phyloP scores from a whole-genome alignment of 441 rosid genomes.

The Populus hybrid region DNA sequence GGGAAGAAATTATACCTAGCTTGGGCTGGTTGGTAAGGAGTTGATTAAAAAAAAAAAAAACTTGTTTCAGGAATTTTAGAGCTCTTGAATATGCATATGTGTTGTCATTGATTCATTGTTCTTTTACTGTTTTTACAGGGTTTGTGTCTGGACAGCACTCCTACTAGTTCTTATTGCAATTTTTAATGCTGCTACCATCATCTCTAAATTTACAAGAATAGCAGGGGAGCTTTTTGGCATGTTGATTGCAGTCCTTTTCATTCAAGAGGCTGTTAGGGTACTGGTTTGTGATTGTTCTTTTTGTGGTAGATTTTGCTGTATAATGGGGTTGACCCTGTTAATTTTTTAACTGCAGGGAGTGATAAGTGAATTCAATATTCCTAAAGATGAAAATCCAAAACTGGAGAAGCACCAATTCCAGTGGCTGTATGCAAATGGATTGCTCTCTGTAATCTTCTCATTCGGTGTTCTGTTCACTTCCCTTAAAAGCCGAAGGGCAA shows the following conservation, averaged over 20 bases:
- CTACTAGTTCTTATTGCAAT: conserved; percentile 63
- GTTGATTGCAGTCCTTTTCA: conserved; percentile 78
- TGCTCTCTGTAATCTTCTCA: conserved; percentile 68
- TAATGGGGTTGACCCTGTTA: conserved; percentile 7
- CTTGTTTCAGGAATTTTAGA: background rate
- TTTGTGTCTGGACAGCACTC: conserved; percentile 78
- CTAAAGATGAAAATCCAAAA: conserved; percentile 45
- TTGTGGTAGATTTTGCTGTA: background rate
- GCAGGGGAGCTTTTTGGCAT: conserved; percentile 92
- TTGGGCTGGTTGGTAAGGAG: conserved; percentile 77
- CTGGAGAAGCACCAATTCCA: conserved; percentile 55
- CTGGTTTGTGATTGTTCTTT: background rate
- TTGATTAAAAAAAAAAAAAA: background rate
- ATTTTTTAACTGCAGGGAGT: conserved; percentile 54
- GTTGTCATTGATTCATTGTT: conserved; percentile 6
- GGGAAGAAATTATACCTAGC: conserved; percentile 68
- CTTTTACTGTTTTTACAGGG: conserved; percentile 44
- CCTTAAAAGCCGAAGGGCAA: conserved; percentile 63
- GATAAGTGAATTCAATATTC: conserved; percentile 58
- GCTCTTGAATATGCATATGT: background rate
- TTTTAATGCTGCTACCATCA: conserved; percentile 61
- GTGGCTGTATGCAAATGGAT: conserved; percentile 76
- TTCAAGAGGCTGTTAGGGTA: conserved; percentile 89
- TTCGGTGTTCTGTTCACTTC: conserved; percentile 62
- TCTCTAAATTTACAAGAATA: conserved; percentile 69